A percentile compares a stretch with the other conserved stretches of the same genome.
Conservation (phyloP, 495 filamentous ascomycete genomes). For the Xylaria bambusicola region DNA sequence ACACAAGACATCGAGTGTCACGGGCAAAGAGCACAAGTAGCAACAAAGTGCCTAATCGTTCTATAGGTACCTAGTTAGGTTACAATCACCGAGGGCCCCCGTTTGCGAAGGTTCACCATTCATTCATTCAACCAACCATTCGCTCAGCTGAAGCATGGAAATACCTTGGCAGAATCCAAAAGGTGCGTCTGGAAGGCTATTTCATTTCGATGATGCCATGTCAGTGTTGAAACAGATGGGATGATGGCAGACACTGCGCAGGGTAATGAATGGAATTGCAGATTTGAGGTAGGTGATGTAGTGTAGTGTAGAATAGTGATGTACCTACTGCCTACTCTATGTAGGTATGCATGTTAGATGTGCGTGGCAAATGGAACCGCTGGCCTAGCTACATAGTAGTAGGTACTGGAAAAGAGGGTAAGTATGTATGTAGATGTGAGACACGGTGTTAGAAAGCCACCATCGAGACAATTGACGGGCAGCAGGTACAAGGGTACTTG, state of each 20-base stretch:
- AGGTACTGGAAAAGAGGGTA: background rate
- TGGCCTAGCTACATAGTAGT: background rate
- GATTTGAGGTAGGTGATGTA: too few species aligned
- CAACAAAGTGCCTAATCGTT: background rate
- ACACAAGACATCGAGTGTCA: background rate
- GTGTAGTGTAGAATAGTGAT: too few species aligned
- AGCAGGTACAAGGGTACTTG: slow-evolving; percentile 15
- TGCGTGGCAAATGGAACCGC: slow-evolving; percentile 14
- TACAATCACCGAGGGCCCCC: too few species aligned
- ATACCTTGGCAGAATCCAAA: too few species aligned
- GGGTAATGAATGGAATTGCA: background rate
- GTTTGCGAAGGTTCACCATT: background rate
- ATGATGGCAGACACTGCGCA: background rate
- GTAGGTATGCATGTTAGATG: too few species aligned
- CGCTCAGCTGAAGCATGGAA: too few species aligned
- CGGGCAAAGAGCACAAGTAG: background rate
- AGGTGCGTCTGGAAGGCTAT: background rate
- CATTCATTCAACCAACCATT: too few species aligned
- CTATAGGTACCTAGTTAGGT: too few species aligned
- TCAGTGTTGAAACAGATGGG: too few species aligned
- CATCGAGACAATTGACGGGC: background rate
- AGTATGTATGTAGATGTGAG: background rate
- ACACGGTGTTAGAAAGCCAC: slow-evolving; percentile 6
- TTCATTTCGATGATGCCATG: background rate
- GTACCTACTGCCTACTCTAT: too few species aligned